Percentiles rank a stretch among this genome's conserved stretches.
Conservation (phyloP, 2,329 filamentous ascomycete genomes). For the Ophiostoma piceae region DNA sequence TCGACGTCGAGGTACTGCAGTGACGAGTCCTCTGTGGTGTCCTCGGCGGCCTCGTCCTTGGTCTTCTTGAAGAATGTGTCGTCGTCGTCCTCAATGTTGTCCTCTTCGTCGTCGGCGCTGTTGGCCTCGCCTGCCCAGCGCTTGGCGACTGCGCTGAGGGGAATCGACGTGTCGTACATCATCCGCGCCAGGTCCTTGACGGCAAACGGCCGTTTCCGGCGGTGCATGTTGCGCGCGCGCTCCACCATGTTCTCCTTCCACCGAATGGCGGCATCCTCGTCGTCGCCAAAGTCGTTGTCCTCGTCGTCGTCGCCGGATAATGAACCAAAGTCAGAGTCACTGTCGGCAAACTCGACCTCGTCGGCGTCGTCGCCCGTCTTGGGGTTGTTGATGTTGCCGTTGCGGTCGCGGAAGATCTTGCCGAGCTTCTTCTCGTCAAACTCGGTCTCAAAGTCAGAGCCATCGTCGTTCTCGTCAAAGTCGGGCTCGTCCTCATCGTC, state of each 20-base stretch:
- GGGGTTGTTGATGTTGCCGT: conserved; percentile 40
- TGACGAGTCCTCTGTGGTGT: conserved; percentile 74
- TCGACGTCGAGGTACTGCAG: conserved; percentile 77
- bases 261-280: conserved; percentile 57
- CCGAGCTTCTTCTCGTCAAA: conserved; percentile 57
- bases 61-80: conserved; percentile 64
- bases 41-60: conserved; percentile 62
- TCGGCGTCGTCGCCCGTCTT: conserved; percentile 61
- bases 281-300: conserved; percentile 43
- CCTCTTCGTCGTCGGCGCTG: conserved; percentile 46
- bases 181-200: conserved; percentile 77
- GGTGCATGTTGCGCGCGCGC: conserved; percentile 67
- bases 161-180: conserved; percentile 80
- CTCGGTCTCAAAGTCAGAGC: conserved; percentile 40
- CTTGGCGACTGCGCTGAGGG: conserved; percentile 67
- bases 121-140: conserved; percentile 70
- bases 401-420: conserved; percentile 53
- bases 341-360: conserved; percentile 88
- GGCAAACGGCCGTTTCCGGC: conserved; percentile 65
- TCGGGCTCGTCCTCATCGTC: conserved; percentile 47
- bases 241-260: conserved; percentile 88
- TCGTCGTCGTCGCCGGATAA: conserved; percentile 57
- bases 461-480: conserved; percentile 50
- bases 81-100: conserved; percentile 43
- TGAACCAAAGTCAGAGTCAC: conserved; percentile 92